Conservation (phyloP, 2,329 filamentous ascomycete species). For the Pseudopithomyces maydicus region DNA sequence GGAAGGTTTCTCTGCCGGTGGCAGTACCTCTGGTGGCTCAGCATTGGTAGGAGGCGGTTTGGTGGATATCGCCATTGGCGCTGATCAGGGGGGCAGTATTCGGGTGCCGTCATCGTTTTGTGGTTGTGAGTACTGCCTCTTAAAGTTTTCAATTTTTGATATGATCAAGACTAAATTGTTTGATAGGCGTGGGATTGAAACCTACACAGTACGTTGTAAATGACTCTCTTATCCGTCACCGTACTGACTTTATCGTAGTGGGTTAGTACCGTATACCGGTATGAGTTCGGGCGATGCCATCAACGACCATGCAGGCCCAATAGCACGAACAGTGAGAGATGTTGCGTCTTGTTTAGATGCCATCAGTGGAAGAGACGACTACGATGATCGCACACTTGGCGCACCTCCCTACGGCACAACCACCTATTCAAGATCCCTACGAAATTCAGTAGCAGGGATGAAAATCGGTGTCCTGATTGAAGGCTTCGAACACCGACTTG, state of each 20-base stretch:
- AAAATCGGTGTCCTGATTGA: constrained; percentile 34
- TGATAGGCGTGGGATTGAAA: background rate
- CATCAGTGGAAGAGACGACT: constrained; percentile 35
- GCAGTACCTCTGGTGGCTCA: constrained; percentile 52
- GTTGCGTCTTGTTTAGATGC: constrained; percentile 34
- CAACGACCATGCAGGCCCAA: constrained; percentile 52
- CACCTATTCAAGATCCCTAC: constrained; percentile 21
- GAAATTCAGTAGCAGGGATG: constrained; percentile 21
- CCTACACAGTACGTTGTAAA: constrained; percentile 1
- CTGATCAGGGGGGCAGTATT: constrained; percentile 48
- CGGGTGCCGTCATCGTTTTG: constrained; percentile 44
- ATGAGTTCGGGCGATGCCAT: constrained; percentile 43
- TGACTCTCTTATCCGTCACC: constrained; percentile 19
- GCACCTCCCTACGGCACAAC: constrained; percentile 29
- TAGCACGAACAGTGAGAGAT: constrained; percentile 30
- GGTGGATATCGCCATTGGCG: constrained; percentile 46
- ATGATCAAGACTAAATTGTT: background rate
- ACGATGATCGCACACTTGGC: constrained; percentile 37
- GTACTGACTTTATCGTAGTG: constrained; percentile 52
- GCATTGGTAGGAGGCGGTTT: constrained; percentile 50
- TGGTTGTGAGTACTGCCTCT: constrained; percentile 28
- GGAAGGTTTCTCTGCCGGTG: constrained; percentile 53
- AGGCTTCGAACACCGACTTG: constrained; percentile 30
- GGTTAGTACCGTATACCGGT: constrained; percentile 58
- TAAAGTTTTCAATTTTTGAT: background rate